Percentiles rank a stretch among this genome's conserved stretches.
Conservation (phyloP, 1,284 basidiomycete species). For the Sporisorium exsertum region DNA sequence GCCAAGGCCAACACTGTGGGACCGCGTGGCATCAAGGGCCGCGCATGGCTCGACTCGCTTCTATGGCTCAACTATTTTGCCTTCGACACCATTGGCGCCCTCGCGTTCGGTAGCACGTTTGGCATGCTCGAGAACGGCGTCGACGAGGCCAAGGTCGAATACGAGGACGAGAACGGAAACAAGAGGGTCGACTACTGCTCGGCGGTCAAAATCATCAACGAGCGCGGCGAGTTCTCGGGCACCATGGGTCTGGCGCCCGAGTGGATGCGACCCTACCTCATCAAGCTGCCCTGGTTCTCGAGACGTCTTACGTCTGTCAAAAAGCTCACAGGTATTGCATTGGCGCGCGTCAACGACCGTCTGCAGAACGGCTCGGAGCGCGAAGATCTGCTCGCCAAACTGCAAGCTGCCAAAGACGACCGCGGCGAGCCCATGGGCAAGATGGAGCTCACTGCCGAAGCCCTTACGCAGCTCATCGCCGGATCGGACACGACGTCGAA, state of each 20-base stretch:
- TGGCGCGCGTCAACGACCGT: conserved; percentile 82
- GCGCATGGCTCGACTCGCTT: conserved; percentile 72
- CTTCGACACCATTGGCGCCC: conserved; percentile 72
- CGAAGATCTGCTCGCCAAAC: conserved; percentile 82
- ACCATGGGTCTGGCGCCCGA: conserved; percentile 83
- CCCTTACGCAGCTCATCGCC: conserved; percentile 83
- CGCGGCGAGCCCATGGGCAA: conserved; percentile 81
- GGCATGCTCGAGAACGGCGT: conserved; percentile 84
- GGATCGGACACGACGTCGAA: conserved; percentile 65
- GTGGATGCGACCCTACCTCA: conserved; percentile 68
- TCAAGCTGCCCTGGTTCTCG: conserved; percentile 76
- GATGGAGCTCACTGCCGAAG: conserved; percentile 86
- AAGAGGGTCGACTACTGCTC: conserved; percentile 74
- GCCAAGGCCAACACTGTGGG: conserved; percentile 42
- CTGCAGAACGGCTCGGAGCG: conserved; percentile 74
- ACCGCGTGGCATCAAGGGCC: conserved; percentile 56
- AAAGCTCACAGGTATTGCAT: conserved; percentile 75
- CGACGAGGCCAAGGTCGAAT: conserved; percentile 76
- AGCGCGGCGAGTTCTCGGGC: conserved; percentile 86
- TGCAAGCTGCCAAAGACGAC: conserved; percentile 81
- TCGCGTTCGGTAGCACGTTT: conserved; percentile 74
- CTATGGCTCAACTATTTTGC: conserved; percentile 81
- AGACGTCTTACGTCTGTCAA: conserved; percentile 78
- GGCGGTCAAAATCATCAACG: conserved; percentile 87
- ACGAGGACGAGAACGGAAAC: conserved; percentile 72